These are phyloP conservation scores for Furcasterigmium sp. DNA, from an alignment of 2,329 filamentous ascomycete species.

Conservation along the genomic window DNA sequence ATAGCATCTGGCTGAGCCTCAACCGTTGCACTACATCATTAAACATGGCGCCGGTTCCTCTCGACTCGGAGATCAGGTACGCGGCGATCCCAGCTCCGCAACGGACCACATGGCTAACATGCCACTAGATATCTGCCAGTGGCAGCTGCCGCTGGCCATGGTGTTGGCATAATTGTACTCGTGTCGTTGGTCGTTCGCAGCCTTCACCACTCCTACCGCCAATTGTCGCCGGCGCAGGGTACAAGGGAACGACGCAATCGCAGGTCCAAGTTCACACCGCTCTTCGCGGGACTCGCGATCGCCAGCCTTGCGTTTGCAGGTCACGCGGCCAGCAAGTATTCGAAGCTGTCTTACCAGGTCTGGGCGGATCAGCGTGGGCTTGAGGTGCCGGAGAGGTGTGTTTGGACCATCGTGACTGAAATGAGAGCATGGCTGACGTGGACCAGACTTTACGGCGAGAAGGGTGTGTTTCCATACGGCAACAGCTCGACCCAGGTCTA, in stretches of 20 bases:
- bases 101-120: constrained; percentile 10
- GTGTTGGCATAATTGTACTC: constrained; percentile 11
- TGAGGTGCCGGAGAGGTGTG: constrained; percentile 28
- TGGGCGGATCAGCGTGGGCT: constrained; percentile 40
- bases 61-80: constrained; percentile 16
- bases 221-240: constrained; percentile 26
- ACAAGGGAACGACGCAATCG: constrained; percentile 23
- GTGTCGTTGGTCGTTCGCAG: constrained; percentile 14
- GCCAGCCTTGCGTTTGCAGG: constrained; percentile 37
- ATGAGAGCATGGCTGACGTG: too few species aligned
- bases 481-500: constrained; percentile 24
- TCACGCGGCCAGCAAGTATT: constrained; percentile 37
- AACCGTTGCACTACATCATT: not conserved
- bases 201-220: constrained; percentile 17
- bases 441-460: constrained; percentile 18
- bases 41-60: constrained; percentile 18
- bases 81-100: not conserved
- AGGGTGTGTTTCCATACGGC: constrained; percentile 26
- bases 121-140: constrained; percentile 9
- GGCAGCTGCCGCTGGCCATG: constrained; percentile 13
- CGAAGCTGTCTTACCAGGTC: constrained; percentile 39
- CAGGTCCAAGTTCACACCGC: constrained; percentile 19
- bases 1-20: too few species aligned
- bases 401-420: constrained; percentile 6
- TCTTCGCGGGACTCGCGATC: constrained; percentile 38